These are phyloP conservation scores for Sordariomycetes sp. DNA, from an alignment of 2,329 filamentous ascomycete species.

Conservation along the genomic window DNA sequence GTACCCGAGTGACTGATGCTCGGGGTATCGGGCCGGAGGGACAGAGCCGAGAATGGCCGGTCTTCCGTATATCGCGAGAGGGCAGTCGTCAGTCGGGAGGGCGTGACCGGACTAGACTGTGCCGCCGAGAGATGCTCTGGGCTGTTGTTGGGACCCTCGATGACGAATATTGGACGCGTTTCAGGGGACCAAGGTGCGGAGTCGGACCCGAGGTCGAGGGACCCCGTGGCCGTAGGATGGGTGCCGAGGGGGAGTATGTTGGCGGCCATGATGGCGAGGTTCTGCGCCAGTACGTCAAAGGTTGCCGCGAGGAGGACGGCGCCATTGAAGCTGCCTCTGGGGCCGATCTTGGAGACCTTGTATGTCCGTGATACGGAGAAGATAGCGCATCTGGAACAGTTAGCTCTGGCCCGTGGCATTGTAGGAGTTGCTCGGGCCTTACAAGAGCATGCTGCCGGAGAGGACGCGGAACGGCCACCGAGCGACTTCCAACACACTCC, in stretches of 20 bases:
- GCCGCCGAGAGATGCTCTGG: neutral
- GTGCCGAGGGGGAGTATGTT: conserved; percentile 20
- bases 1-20: neutral
- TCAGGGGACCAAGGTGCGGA: neutral
- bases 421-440: neutral
- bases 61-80: neutral
- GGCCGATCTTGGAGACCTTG: conserved; percentile 16
- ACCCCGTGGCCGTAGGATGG: conserved; percentile 11
- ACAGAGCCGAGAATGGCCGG: neutral
- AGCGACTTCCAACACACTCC: conserved; percentile 13
- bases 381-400: conserved; percentile 13
- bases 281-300: conserved; percentile 20
- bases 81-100: neutral
- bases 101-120: neutral
- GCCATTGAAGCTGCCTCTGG: conserved; percentile 14
- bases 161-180: conserved; percentile 1
- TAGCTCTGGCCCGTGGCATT: neutral
- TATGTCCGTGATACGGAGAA: conserved; percentile 20
- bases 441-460: conserved; percentile 8
- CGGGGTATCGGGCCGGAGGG: neutral
- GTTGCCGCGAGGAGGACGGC: conserved; percentile 17
- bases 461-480: conserved; percentile 21
- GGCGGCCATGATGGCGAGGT: conserved; percentile 20
- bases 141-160: neutral
- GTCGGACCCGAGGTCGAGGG: conserved; percentile 8